A percentile compares a stretch with the other conserved stretches of the same genome.
Evolutionary conservation across 1,284 basidiomycete genomes (phyloP).

Genomic region (Ceraceosorus guamensis): DNA sequence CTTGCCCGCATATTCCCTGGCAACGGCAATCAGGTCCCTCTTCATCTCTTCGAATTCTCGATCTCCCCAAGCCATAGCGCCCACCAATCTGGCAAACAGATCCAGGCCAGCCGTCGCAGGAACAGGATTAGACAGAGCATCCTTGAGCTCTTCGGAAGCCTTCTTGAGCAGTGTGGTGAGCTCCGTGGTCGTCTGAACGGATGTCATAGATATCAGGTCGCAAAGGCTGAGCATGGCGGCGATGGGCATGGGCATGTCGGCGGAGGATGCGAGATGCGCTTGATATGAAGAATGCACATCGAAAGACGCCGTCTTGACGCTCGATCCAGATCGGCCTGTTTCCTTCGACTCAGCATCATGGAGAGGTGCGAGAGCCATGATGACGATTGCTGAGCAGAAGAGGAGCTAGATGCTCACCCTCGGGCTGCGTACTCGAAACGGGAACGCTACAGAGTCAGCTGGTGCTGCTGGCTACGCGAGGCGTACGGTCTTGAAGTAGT

Average conservation of each 20-base stretch:
- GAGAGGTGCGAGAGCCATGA: no score
- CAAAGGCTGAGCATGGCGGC: constrained; percentile 77
- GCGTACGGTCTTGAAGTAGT: no score
- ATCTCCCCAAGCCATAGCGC: constrained; percentile 72
- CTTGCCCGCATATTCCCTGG: constrained; percentile 62
- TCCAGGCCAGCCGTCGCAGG: constrained; percentile 82
- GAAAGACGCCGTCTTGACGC: no score
- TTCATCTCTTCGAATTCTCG: constrained; percentile 67
- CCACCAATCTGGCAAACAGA: constrained; percentile 79
- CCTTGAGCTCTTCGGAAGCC: constrained; percentile 63
- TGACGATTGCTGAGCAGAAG: no score
- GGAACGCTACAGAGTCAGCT: no score
- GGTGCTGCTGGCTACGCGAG: no score
- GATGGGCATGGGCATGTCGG: constrained; percentile 71
- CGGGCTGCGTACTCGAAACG: no score
- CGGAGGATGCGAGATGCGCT: constrained; percentile 24
- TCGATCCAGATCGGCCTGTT: no score
- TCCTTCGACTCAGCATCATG: no score
- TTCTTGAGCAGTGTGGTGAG: constrained; percentile 73
- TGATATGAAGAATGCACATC: constrained; percentile 37
- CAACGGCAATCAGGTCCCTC: constrained; percentile 68
- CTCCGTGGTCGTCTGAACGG: constrained; percentile 84
- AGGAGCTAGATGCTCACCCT: no score
- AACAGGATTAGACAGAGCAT: constrained; percentile 67
- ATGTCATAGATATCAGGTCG: constrained; percentile 65